Evolutionary conservation across 2,329 filamentous ascomycete genomes (phyloP).

Genomic region (Alternaria triticina): DNA sequence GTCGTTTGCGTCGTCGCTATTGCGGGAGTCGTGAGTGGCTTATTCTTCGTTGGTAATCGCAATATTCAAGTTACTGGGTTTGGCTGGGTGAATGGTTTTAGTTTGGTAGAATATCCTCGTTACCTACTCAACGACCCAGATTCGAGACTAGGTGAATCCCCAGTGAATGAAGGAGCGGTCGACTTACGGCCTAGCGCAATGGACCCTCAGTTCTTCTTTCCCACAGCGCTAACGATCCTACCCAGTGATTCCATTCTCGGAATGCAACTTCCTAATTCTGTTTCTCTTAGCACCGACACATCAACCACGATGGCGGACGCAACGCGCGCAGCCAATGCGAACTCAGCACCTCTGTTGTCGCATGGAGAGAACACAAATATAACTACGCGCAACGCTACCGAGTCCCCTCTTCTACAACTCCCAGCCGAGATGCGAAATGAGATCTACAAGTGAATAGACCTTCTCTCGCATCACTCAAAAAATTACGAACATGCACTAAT

Average conservation of each 20-base stretch:
- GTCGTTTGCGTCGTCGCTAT: not conserved
- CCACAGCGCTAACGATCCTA: not conserved
- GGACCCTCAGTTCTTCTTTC: not conserved
- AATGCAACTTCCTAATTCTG: not conserved
- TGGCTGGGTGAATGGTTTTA: not conserved
- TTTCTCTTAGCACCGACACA: not conserved
- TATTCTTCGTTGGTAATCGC: not conserved
- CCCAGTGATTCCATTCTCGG: not conserved
- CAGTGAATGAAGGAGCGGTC: not conserved
- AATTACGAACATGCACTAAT: not conserved
- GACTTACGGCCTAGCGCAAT: not conserved
- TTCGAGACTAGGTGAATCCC: not conserved
- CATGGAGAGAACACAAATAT: not conserved
- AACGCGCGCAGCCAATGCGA: not conserved
- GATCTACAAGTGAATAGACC: not conserved
- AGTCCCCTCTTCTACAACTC: not conserved
- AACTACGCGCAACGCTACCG: not conserved
- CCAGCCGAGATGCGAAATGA: not conserved
- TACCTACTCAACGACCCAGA: not conserved
- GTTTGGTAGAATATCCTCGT: not conserved
- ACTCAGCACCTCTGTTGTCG: not conserved
- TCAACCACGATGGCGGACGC: not conserved
- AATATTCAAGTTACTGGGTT: rapidly evolving
- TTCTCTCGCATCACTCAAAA: not conserved
- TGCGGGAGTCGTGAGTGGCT: not conserved